These are phyloP conservation scores for Tolypocladium tropicale DNA, from an alignment of 2,329 filamentous ascomycete genomes.

Conservation along the genomic window DNA sequence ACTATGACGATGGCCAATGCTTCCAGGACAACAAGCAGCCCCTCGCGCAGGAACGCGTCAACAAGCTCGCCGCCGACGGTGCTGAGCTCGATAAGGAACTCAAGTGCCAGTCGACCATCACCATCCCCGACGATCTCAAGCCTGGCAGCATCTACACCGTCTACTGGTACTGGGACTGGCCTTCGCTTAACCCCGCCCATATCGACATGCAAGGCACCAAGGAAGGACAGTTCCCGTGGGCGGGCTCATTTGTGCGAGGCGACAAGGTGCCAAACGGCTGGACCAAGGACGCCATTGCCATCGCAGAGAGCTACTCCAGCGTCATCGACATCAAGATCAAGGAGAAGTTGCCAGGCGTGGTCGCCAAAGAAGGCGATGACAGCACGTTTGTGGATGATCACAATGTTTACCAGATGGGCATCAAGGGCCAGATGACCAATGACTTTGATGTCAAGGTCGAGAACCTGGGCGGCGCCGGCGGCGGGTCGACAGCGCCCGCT, in stretches of 20 bases:
- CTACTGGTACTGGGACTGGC: constrained; percentile 98
- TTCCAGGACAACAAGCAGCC: constrained; percentile 60
- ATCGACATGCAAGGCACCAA: constrained; percentile 28
- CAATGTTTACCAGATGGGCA: constrained; percentile 31
- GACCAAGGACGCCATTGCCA: constrained; percentile 20
- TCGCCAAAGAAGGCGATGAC: constrained; percentile 11
- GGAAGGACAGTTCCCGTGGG: constrained; percentile 31
- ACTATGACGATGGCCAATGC: constrained; percentile 87
- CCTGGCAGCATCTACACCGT: constrained; percentile 61
- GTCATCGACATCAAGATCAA: constrained; percentile 29
- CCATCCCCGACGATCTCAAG: constrained; percentile 58
- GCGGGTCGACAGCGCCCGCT: neutral
- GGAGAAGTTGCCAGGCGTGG: constrained; percentile 11
- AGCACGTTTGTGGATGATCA: constrained; percentile 22
- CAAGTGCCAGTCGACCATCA: constrained; percentile 73
- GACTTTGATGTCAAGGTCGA: constrained; percentile 34
- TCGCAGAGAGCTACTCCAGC: constrained; percentile 31
- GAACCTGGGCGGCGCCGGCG: constrained; percentile 9
- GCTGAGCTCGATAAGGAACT: constrained; percentile 47
- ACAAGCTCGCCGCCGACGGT: constrained; percentile 42
- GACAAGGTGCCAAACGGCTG: constrained; percentile 25
- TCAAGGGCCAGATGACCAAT: constrained; percentile 33
- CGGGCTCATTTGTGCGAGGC: constrained; percentile 28
- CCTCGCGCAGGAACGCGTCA: constrained; percentile 50
- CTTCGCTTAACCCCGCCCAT: constrained; percentile 39